Evolutionary conservation across 2,329 filamentous ascomycete species (phyloP).

Genomic region (Colletotrichum sojae): DNA sequence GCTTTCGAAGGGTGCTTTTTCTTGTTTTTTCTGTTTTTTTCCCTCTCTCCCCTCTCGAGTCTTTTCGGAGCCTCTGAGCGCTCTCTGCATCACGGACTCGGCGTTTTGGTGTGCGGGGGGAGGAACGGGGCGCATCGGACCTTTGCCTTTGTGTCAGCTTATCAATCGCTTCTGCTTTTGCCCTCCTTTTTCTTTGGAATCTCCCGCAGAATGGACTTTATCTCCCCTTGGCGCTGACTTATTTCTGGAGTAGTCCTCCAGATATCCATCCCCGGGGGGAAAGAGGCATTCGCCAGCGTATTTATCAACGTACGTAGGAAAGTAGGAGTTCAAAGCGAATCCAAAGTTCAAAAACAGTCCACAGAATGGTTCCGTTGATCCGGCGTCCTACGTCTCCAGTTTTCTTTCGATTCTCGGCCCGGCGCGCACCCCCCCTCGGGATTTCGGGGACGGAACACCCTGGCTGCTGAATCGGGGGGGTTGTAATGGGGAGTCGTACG

Average conservation of each 20-base stretch:
- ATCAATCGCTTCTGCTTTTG: no score
- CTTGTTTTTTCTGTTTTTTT: neutral
- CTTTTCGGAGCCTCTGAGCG: neutral
- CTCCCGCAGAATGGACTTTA: no score
- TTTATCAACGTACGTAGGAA: neutral
- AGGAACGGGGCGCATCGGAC: neutral
- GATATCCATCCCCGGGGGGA: no score
- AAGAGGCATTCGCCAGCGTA: no score
- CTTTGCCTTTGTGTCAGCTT: no score
- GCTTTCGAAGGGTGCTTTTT: neutral
- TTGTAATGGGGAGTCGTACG: constrained; percentile 35
- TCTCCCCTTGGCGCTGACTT: no score
- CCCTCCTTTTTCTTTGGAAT: no score
- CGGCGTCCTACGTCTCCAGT: constrained; percentile 13
- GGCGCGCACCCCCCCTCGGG: constrained; percentile 28
- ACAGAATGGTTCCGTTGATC: constrained; percentile 13
- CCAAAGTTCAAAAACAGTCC: neutral
- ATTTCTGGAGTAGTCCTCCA: no score
- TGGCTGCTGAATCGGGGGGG: constrained; percentile 2
- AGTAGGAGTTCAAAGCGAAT: neutral
- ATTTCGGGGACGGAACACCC: constrained; percentile 27
- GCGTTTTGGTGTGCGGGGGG: constrained; percentile 19
- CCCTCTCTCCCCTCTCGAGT: neutral
- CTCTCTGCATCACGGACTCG: constrained; percentile 26
- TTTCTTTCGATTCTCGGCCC: constrained; percentile 23